Conservation (phyloP, 768 basidiomycete genomes). For the Favolaschia claudopus region DNA sequence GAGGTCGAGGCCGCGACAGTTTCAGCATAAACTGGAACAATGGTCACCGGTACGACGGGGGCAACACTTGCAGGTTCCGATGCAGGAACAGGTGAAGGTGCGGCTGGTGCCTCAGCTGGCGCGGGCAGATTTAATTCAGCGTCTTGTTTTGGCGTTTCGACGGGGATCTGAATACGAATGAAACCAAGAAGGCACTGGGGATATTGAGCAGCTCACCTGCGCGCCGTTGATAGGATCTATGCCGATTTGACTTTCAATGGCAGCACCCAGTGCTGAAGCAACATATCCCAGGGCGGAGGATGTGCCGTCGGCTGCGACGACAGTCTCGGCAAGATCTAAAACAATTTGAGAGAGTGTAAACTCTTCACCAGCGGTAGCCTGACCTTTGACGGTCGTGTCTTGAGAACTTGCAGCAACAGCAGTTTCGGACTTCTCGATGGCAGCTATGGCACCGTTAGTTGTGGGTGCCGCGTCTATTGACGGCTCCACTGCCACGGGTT, state of each 20-base stretch:
- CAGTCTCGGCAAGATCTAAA: constrained; percentile 46
- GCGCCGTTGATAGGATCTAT: constrained; percentile 47
- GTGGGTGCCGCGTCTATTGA: constrained; percentile 8
- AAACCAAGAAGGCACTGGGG: constrained; percentile 6
- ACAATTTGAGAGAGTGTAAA: constrained; percentile 40
- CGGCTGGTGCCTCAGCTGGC: constrained; percentile 9
- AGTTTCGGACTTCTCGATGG: constrained; percentile 9
- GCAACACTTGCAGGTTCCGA: constrained; percentile 31
- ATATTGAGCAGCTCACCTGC: constrained; percentile 37
- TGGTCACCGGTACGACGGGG: constrained; percentile 44
- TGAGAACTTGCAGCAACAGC: constrained; percentile 2
- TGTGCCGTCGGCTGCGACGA: constrained; percentile 47
- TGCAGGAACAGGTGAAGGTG: background rate
- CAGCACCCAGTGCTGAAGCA: constrained; percentile 47
- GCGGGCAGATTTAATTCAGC: constrained; percentile 12
- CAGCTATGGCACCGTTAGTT: background rate
- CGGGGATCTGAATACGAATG: constrained; percentile 15
- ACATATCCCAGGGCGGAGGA: constrained; percentile 48
- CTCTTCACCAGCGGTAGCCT: constrained; percentile 19
- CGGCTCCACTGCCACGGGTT: constrained; percentile 21
- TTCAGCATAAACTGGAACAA: constrained; percentile 49
- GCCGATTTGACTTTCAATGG: constrained; percentile 46
- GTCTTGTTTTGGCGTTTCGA: constrained; percentile 26
- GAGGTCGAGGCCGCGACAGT: constrained; percentile 22
- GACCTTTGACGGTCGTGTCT: constrained; percentile 19